Evolutionary conservation across 805 yeast species (phyloP).

Genomic region (Myxozyma lipomycoides): DNA sequence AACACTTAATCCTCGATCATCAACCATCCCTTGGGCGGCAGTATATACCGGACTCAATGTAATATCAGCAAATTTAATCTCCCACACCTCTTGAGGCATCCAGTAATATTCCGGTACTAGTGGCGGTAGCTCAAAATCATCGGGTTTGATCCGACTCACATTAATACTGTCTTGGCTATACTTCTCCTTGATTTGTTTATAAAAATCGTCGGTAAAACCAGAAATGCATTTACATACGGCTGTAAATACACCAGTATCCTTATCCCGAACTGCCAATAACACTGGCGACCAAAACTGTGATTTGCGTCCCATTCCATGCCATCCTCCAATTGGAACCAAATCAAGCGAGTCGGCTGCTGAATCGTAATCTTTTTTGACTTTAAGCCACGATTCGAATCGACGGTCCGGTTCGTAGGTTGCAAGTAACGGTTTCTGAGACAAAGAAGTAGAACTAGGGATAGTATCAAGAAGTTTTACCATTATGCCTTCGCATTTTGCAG

Average conservation of each 20-base stretch:
- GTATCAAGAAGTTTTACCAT: constrained; percentile 32
- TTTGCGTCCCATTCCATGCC: constrained; percentile 33
- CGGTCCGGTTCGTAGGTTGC: constrained; percentile 31
- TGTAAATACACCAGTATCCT: constrained; percentile 23
- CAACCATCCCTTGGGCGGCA: constrained; percentile 21
- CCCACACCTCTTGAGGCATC: constrained; percentile 33
- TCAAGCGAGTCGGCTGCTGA: constrained; percentile 30
- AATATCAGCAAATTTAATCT: constrained; percentile 30
- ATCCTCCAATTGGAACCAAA: constrained; percentile 31
- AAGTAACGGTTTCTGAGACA: constrained; percentile 12
- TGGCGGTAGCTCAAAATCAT: constrained; percentile 27
- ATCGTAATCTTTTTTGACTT: constrained; percentile 32
- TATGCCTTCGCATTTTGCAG: constrained; percentile 30
- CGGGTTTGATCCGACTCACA: constrained; percentile 2
- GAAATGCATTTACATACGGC: constrained; percentile 34
- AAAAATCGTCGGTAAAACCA: constrained; percentile 30
- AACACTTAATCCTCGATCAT: constrained; percentile 27
- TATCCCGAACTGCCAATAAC: constrained; percentile 30
- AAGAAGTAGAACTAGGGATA: background rate
- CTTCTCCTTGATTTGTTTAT: constrained; percentile 22
- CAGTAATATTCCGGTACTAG: constrained; percentile 26
- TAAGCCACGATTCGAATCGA: constrained; percentile 32
- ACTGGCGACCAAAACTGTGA: constrained; percentile 32
- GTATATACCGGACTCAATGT: constrained; percentile 30
- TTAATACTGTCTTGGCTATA: constrained; percentile 19